Conservation (phyloP, 2,329 filamentous ascomycete genomes). For the Pseudopyricularia cyperi region DNA sequence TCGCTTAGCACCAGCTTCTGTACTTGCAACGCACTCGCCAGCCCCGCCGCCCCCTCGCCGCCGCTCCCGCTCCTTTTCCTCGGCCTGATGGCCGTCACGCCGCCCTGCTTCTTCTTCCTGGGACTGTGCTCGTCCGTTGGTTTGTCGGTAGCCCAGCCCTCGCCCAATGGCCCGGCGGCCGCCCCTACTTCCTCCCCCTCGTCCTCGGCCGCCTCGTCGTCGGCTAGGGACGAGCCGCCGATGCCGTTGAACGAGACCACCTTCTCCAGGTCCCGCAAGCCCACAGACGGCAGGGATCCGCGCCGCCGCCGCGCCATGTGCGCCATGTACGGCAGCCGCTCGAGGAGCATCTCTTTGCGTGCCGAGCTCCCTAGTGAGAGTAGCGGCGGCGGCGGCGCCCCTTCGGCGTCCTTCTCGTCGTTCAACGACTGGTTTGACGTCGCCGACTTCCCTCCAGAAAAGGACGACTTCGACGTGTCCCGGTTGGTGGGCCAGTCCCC, state of each 20-base stretch:
- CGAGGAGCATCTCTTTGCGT: constrained; percentile 63
- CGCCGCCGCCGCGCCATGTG: constrained; percentile 41
- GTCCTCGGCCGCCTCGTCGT: constrained; percentile 28
- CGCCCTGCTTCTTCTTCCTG: constrained; percentile 25
- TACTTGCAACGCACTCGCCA: constrained; percentile 29
- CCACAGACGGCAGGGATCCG: constrained; percentile 19
- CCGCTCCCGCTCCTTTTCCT: constrained; percentile 12
- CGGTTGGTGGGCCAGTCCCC: constrained; percentile 7
- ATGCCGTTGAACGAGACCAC: constrained; percentile 55
- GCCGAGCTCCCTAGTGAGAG: constrained; percentile 52
- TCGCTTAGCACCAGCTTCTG: constrained; percentile 64
- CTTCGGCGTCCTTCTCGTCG: constrained; percentile 3
- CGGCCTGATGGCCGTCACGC: neutral
- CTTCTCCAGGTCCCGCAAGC: constrained; percentile 49
- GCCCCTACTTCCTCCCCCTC: constrained; percentile 22
- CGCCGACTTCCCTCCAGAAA: constrained; percentile 8
- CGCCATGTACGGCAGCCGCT: constrained; percentile 76
- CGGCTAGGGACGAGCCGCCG: constrained; percentile 18
- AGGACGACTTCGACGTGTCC: neutral
- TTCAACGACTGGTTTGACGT: constrained; percentile 9
- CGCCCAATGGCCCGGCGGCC: constrained; percentile 15
- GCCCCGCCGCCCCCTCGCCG: constrained; percentile 11
- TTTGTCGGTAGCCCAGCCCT: constrained; percentile 49
- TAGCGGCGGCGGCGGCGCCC: constrained; percentile 15
- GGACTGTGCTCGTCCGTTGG: constrained; percentile 40